These are phyloP conservation scores for Pseudonectria foliicola DNA, from an alignment of 2,329 filamentous ascomycete genomes.

Conservation along the genomic window DNA sequence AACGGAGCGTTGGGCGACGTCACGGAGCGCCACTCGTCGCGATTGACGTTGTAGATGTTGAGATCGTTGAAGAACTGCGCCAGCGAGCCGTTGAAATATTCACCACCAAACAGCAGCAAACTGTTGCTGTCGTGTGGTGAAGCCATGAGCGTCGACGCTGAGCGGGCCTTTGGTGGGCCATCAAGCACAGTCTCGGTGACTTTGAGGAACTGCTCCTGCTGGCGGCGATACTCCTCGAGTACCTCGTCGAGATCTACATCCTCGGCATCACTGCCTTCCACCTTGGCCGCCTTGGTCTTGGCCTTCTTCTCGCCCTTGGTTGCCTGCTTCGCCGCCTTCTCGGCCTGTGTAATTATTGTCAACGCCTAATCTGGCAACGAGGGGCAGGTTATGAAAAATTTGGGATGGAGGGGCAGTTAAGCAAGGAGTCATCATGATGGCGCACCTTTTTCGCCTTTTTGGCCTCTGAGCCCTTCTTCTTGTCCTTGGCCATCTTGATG, in stretches of 20 bases:
- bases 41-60: constrained; percentile 67
- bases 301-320: constrained; percentile 86
- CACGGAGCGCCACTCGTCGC: constrained; percentile 84
- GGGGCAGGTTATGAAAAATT: constrained; percentile 11
- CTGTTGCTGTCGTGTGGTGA: constrained; percentile 83
- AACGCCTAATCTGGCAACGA: constrained; percentile 14
- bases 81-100: constrained; percentile 88
- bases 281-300: constrained; percentile 62
- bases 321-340: constrained; percentile 71
- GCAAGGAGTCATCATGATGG: neutral
- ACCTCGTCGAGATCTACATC: constrained; percentile 91
- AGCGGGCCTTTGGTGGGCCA: constrained; percentile 67
- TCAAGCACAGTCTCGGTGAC: constrained; percentile 73
- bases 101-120: constrained; percentile 85
- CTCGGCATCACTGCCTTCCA: constrained; percentile 79
- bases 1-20: constrained; percentile 88
- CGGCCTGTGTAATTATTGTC: constrained; percentile 33
- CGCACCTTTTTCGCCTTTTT: constrained; percentile 45
- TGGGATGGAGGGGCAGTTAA: constrained; percentile 10
- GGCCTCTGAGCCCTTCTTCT: constrained; percentile 41
- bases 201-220: constrained; percentile 90
- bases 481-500: constrained; percentile 42
- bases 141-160: constrained; percentile 74
- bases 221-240: constrained; percentile 83
- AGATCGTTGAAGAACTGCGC: constrained; percentile 66